Evolutionary conservation across 2,329 filamentous ascomycete species (phyloP).

Genomic region (Exophiala viscosa): DNA sequence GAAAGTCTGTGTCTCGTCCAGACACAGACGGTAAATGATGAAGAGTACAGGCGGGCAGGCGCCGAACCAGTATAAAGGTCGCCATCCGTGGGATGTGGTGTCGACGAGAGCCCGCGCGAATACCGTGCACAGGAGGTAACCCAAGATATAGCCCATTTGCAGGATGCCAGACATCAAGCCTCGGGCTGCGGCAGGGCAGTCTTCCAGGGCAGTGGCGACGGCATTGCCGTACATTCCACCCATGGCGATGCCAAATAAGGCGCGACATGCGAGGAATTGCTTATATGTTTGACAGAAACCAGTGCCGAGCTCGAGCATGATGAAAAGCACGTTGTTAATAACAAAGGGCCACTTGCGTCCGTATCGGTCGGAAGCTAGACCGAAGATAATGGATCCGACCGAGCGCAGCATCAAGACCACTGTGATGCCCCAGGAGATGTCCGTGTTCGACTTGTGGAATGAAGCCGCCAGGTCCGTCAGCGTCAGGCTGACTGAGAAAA

Average conservation of each 20-base stretch:
- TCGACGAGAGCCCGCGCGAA: constrained; percentile 50
- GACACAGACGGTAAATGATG: constrained; percentile 69
- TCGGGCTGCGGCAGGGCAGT: constrained; percentile 55
- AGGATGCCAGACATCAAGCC: constrained; percentile 60
- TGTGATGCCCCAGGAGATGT: constrained; percentile 57
- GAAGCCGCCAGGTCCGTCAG: constrained; percentile 50
- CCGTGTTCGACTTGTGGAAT: constrained; percentile 52
- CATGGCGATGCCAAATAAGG: constrained; percentile 62
- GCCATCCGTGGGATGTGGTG: constrained; percentile 74
- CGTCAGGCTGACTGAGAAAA: constrained; percentile 58
- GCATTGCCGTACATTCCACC: constrained; percentile 52
- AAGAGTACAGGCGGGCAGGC: constrained; percentile 74
- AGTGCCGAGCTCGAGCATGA: constrained; percentile 56
- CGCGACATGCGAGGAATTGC: constrained; percentile 56
- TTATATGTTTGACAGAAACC: constrained; percentile 57
- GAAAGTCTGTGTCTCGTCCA: constrained; percentile 75
- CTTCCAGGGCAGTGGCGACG: constrained; percentile 59
- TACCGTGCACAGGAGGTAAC: constrained; percentile 56
- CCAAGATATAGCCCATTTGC: constrained; percentile 61
- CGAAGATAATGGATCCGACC: constrained; percentile 57
- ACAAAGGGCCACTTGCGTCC: constrained; percentile 58
- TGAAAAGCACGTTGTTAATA: constrained; percentile 57
- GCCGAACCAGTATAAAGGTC: constrained; percentile 84
- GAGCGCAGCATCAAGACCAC: constrained; percentile 57
- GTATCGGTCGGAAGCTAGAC: constrained; percentile 49